phyloP scores from a whole-genome alignment of 768 basidiomycete species.

The Naematelia aurantialba region DNA sequence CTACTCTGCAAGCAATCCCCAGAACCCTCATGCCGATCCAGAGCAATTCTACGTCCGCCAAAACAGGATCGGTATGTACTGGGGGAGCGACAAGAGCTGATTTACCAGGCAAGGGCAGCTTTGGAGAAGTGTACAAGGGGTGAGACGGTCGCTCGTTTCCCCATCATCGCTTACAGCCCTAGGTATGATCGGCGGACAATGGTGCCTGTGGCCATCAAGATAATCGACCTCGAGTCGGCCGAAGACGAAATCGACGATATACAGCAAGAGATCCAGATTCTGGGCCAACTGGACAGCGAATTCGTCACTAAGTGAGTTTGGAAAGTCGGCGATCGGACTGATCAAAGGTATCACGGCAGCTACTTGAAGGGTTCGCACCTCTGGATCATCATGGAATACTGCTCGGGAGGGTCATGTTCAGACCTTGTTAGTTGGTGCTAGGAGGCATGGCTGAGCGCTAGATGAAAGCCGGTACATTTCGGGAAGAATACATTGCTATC shows the following conservation, averaged over 20 bases:
- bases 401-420: constrained; percentile 95
- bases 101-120: constrained; percentile 84
- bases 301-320: constrained; percentile 84
- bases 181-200: constrained; percentile 95
- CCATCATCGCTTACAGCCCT: background rate
- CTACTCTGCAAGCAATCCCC: constrained; percentile 14
- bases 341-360: constrained; percentile 84
- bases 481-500: constrained; percentile 98
- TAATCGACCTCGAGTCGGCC: constrained; percentile 97
- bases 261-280: constrained; percentile 94
- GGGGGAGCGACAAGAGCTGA: constrained; percentile 9
- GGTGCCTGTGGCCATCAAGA: constrained; percentile 98
- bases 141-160: constrained; percentile 43
- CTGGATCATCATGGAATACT: constrained; percentile 98
- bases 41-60: constrained; percentile 97
- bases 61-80: constrained; percentile 84
- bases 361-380: constrained; percentile 91
- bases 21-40: constrained; percentile 60
- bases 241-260: constrained; percentile 99
- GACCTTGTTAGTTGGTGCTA: constrained; percentile 67
- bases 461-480: constrained; percentile 98
- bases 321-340: background rate
- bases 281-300: constrained; percentile 91
- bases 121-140: constrained; percentile 99
- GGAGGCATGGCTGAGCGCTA: constrained; percentile 44